Evolutionary conservation across 192 early-diverging fungal species (phyloP).

Genomic region (Podila verticillata): DNA sequence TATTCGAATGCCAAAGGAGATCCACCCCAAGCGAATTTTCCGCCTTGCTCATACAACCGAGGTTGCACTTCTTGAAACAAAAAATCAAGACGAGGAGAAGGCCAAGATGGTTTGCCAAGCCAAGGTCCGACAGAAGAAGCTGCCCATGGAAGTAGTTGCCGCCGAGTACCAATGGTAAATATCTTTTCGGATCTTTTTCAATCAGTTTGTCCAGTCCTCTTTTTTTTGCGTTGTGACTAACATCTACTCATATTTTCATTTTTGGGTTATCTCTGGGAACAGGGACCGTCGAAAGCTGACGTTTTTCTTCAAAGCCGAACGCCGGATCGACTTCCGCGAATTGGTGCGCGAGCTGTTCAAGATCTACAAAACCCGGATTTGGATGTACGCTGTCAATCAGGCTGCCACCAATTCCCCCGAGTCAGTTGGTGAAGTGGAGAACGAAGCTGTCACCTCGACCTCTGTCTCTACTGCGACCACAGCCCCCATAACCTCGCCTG

Average conservation of each 20-base stretch:
- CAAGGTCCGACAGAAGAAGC: slow-evolving; percentile 89
- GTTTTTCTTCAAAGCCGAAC: slow-evolving; percentile 94
- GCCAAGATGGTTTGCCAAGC: slow-evolving; percentile 87
- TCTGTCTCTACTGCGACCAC: too few species aligned
- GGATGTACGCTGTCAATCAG: slow-evolving; percentile 78
- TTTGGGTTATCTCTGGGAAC: too few species aligned
- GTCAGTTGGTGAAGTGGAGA: too few species aligned
- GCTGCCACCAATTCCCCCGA: too few species aligned
- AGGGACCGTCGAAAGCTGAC: slow-evolving; percentile 97
- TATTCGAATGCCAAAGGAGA: slow-evolving; percentile 69
- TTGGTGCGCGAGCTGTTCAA: slow-evolving; percentile 96
- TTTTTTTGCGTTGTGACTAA: too few species aligned
- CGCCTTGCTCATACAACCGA: slow-evolving; percentile 83
- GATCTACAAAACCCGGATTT: slow-evolving; percentile 97
- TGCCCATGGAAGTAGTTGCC: slow-evolving; percentile 96
- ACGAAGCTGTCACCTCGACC: too few species aligned
- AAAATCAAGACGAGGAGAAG: slow-evolving; percentile 91
- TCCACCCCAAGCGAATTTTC: slow-evolving; percentile 93
- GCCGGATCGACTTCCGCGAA: slow-evolving; percentile 96
- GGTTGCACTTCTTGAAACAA: slow-evolving; percentile 79
- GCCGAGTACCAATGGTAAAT: slow-evolving; percentile 98
- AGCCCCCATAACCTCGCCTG: too few species aligned
- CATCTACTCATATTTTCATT: too few species aligned
- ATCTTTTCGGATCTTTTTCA: not conserved
- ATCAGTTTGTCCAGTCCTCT: not conserved